phyloP scores from a whole-genome alignment of 176 grass and related monocot species.

The Puya raimondii region DNA sequence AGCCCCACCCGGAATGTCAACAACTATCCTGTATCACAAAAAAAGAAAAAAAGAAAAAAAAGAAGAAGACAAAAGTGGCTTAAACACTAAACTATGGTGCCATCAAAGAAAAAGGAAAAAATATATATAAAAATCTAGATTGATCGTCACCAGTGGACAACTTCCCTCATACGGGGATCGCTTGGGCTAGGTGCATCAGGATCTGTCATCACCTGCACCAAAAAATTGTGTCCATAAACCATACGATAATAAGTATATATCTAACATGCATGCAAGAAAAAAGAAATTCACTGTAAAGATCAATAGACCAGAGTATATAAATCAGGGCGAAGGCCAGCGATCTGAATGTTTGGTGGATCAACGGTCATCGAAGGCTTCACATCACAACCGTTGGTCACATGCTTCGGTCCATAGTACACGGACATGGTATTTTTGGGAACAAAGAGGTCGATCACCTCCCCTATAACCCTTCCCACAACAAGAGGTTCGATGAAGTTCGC shows the following conservation, averaged over 20 bases:
- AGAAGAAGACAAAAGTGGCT: neutral
- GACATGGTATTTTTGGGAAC: conserved; percentile 46
- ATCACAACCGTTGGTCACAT: conserved; percentile 54
- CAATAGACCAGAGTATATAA: conserved; percentile 54
- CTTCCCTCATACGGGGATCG: conserved; percentile 62
- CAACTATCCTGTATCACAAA: neutral
- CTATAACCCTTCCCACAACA: conserved; percentile 65
- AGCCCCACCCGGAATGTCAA: neutral
- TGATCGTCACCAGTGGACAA: conserved; percentile 51
- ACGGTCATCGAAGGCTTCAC: conserved; percentile 38
- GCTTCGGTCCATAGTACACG: conserved; percentile 42
- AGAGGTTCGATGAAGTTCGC: conserved; percentile 48
- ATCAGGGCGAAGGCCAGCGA: conserved; percentile 31
- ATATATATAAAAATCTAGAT: neutral
- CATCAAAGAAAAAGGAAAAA: neutral
- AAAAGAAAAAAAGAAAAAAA: neutral
- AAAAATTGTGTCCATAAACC: neutral
- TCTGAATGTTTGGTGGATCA: conserved; percentile 29
- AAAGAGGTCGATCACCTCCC: conserved; percentile 69
- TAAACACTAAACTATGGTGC: neutral
- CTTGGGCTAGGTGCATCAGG: conserved; percentile 82
- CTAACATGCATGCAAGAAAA: neutral
- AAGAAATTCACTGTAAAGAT: neutral
- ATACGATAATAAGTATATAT: neutral
- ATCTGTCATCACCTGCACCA: conserved; percentile 55